Percentiles rank a stretch among this genome's conserved stretches.
Conservation (phyloP, 257 asterid genomes). For the Solanum piurae region DNA sequence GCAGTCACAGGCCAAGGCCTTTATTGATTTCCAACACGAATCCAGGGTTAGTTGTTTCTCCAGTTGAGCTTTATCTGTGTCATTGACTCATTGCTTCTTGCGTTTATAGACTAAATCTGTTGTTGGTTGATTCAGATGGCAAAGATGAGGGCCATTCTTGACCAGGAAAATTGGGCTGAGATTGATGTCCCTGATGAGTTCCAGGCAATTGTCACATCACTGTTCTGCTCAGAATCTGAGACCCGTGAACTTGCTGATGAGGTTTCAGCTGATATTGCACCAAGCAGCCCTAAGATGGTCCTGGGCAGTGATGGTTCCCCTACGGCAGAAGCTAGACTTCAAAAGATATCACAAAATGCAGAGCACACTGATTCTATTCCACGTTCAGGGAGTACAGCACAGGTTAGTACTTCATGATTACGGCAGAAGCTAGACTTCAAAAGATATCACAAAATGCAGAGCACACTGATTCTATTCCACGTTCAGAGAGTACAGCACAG, state of each 20-base stretch:
- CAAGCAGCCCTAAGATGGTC: slow-evolving; percentile 25
- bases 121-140: slow-evolving; percentile 55
- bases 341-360: neutral
- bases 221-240: slow-evolving; percentile 41
- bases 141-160: slow-evolving; percentile 90
- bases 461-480: slow-evolving; percentile 36
- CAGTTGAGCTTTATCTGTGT: slow-evolving; percentile 3
- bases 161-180: slow-evolving; percentile 97
- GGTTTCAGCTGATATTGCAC: slow-evolving; percentile 21
- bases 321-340: slow-evolving; percentile 25
- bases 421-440: slow-evolving; percentile 25
- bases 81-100: neutral
- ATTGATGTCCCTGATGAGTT: slow-evolving; percentile 95
- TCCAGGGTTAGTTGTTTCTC: slow-evolving; percentile 63
- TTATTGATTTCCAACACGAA: slow-evolving; percentile 88
- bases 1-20: slow-evolving; percentile 93
- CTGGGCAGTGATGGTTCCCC: slow-evolving; percentile 33
- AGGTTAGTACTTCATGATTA: slow-evolving; percentile 23
- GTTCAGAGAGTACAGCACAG: slow-evolving; percentile 27
- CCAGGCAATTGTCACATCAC: slow-evolving; percentile 60
- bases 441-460: neutral
- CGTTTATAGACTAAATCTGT: slow-evolving; percentile 11
- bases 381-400: slow-evolving; percentile 25
- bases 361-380: slow-evolving; percentile 34
- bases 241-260: slow-evolving; percentile 31